Evolutionary conservation across 495 filamentous ascomycete species (phyloP).

Genomic region (Penicillium parvum): DNA sequence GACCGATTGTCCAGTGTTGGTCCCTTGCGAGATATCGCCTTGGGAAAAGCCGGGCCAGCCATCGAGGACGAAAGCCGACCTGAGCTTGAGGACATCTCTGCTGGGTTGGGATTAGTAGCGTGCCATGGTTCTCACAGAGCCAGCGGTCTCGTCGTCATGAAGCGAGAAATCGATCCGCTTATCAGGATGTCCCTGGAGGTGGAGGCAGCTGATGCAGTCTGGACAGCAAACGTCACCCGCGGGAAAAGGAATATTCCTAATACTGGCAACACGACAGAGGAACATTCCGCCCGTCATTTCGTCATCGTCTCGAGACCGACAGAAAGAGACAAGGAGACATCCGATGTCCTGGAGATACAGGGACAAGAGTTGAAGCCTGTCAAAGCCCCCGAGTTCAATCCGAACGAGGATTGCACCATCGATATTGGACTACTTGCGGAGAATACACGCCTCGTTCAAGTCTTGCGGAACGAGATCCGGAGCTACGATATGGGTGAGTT

Average conservation of each 20-base stretch:
- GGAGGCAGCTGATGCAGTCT: slow-evolving; percentile 32
- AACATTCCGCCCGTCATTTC: slow-evolving; percentile 31
- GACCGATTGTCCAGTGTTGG: slow-evolving; percentile 74
- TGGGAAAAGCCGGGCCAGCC: slow-evolving; percentile 45
- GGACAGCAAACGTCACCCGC: slow-evolving; percentile 29
- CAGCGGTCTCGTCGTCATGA: slow-evolving; percentile 69
- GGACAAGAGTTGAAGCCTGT: slow-evolving; percentile 27
- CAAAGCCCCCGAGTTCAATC: slow-evolving; percentile 72
- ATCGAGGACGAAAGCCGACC: background rate
- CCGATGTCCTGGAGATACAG: slow-evolving; percentile 34
- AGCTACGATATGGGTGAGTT: slow-evolving; percentile 81
- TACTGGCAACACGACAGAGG: slow-evolving; percentile 48
- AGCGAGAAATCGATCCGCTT: slow-evolving; percentile 63
- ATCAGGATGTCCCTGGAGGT: slow-evolving; percentile 54
- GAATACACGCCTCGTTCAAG: slow-evolving; percentile 74
- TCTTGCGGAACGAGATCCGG: slow-evolving; percentile 76
- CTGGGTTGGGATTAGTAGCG: slow-evolving; percentile 66
- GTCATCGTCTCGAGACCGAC: slow-evolving; percentile 34
- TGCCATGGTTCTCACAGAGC: slow-evolving; percentile 64
- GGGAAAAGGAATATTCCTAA: slow-evolving; percentile 28
- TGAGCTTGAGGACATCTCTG: slow-evolving; percentile 35
- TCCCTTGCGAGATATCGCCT: slow-evolving; percentile 66
- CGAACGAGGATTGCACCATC: slow-evolving; percentile 75
- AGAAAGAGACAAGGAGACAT: slow-evolving; percentile 34
- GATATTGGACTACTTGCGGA: slow-evolving; percentile 73